Conservation (phyloP, 345 rosid genomes). For the Eucalyptus curtisii region DNA sequence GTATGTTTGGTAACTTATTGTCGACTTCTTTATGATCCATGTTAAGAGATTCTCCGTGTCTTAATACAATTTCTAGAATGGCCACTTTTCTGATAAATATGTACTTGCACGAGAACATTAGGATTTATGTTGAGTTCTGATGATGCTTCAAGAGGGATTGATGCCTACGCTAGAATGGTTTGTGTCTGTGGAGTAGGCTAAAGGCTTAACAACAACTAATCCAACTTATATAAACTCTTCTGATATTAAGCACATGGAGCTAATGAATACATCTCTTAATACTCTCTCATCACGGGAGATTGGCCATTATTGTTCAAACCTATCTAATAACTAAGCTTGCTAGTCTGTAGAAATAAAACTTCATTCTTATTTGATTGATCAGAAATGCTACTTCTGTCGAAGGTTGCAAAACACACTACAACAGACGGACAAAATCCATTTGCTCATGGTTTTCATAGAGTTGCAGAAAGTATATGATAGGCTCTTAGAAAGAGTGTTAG, state of each 20-base stretch:
- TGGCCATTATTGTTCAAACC: not conserved
- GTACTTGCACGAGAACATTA: not conserved
- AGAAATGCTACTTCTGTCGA: not conserved
- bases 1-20: conserved; percentile 14
- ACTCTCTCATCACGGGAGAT: not conserved
- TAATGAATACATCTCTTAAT: not conserved
- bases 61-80: not conserved
- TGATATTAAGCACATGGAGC: not conserved
- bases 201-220: not conserved
- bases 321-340: not conserved
- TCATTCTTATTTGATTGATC: not conserved
- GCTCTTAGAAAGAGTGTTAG: not conserved
- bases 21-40: not conserved
- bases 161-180: not conserved
- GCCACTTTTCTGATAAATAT: not conserved
- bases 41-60: not conserved
- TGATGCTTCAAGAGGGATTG: not conserved
- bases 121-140: not conserved
- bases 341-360: not conserved
- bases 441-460: not conserved
- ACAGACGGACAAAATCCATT: not conserved
- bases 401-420: not conserved
- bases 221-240: not conserved
- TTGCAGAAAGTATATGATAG: not conserved
- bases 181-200: not conserved